Base-by-base conservation (phyloP, 331 rosid species). In the Prunus yedoensis region DNA sequence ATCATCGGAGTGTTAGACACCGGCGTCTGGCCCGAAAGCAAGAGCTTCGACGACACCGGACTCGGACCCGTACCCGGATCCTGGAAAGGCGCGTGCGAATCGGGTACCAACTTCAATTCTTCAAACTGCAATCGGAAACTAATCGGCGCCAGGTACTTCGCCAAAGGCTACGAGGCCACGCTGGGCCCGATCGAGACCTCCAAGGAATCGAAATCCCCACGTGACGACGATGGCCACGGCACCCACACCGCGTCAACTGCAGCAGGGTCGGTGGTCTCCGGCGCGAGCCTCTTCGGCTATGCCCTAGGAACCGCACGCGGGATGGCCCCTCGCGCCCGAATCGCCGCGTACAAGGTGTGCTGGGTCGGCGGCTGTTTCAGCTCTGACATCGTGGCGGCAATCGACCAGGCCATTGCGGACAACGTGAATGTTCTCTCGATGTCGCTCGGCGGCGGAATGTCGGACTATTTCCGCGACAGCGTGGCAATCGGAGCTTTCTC, bases 11-110 rank as follows among this genome's bases (percentile, higher is more conserved):
- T 93, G 15, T 46, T 93, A 17, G 98, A 93, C 80, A 87, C 94
- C 2, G 96, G 97, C 0, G 70, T 93, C 60, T 94, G 94, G 96
- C 96, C 97, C 2, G 94, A 94, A 66, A 94, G 97, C 82, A 91
- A 94, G 82, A 94, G 98, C 81, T 89, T 89, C 21, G 87, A 87
- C 38, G 98, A 91, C 46, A 41, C 83, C 0, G 90, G 91, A 4
- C 74, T 88, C 0, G 96, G 91, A 64, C 91, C 97, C 45, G 79
- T 89, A 11, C 97, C 98, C 2, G 62, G n/a, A 3, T 66, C 57
- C 23, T 94, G 97, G 97, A 91, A 84, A 66, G 98, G 97, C 2
- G 66, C 52, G 56, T 93, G 98, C 38, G 87, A 88, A 77, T 70
- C 60, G 0, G 96, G 96, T 7, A 73, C 87, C 1, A 89, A 89